phyloP scores from a whole-genome alignment of 169 alveolate species.

The Haemoproteus tartakovskyi region DNA sequence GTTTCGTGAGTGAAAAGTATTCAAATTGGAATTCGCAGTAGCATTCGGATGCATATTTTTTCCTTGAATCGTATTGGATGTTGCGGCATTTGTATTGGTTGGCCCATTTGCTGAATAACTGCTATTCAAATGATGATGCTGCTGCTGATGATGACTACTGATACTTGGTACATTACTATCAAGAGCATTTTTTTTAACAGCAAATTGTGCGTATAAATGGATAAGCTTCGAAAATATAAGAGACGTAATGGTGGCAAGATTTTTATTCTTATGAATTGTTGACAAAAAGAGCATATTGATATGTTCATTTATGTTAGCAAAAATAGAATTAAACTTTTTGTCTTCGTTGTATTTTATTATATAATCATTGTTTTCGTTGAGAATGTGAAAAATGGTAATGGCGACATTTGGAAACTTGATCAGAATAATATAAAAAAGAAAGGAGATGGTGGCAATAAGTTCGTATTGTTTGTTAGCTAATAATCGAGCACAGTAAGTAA shows the following conservation, averaged over 20 bases:
- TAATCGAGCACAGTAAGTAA: conserved; percentile 72
- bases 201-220: conserved; percentile 57
- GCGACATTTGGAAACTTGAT: conserved; percentile 66
- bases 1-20: conserved; percentile 36
- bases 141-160: too few relatives aligned
- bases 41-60: too few relatives aligned
- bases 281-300: conserved; percentile 64
- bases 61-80: too few relatives aligned
- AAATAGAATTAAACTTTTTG: conserved; percentile 65
- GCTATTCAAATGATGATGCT: conserved; percentile 11
- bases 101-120: conserved; percentile 45
- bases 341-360: conserved; percentile 65
- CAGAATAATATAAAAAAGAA: conserved; percentile 62
- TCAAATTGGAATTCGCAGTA: conserved; percentile 12
- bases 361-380: conserved; percentile 66
- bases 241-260: conserved; percentile 51
- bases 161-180: too few relatives aligned
- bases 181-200: conserved; percentile 48
- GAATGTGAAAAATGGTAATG: conserved; percentile 64
- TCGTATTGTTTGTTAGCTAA: conserved; percentile 71
- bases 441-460: conserved; percentile 60
- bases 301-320: conserved; percentile 60
- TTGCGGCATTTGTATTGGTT: too few relatives aligned
- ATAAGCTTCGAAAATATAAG: conserved; percentile 63
- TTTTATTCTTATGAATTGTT: conserved; percentile 65